Evolutionary conservation across 2,329 filamentous ascomycete species (phyloP), one percentile per base, ranked within the genome.

Genomic region (Xylariales sp.): DNA sequence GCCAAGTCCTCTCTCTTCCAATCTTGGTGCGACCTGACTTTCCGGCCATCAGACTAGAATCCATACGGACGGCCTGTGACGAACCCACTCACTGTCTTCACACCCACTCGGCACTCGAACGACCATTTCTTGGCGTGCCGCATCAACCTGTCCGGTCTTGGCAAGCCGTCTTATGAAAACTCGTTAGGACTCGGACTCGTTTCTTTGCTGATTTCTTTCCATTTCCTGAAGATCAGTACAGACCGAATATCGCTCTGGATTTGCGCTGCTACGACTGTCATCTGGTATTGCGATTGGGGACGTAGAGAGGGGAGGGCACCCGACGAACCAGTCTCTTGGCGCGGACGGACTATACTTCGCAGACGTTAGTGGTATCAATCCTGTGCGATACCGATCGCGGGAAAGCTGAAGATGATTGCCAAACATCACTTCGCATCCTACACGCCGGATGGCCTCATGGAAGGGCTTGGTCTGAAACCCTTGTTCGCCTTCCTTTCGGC

Each of bases 401-500:
- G n/a, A n/a, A n/a, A n/a, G n/a, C 24, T 8, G 8, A 40, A 40
- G 28, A 40, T 40, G 38, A 14, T 25, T 22, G 28, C 29, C 10
- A 40, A 32, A 10, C 25, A 39, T 8, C 9, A 16, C 15, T 33
- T 42, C 21, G 16, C 35, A 14, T 27, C 22, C 8, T 43, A 37
- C 33, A 16, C 24, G 16, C 16, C 27, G 7, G 32, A 31, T 31
- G 36, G 36, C 34, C 10, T 44, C 5, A 32, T 48, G 9, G 46
- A 50, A 22, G 5, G 40, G 12, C 14, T 51, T 21, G 28, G 38
- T 15, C 22, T 47, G 4, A 51, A 44, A 20, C 38, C 42, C 7
- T 10, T 57, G 15, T 31, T 44, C 25, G 25, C 46, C 27, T 27
- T 50, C 24, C 42, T 42, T 21, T 49, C 46, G 14, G 19, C 42